These are phyloP conservation scores for Oryza glaberrima DNA, from an alignment of 176 grass and related monocot genomes.

Conservation along the genomic window DNA sequence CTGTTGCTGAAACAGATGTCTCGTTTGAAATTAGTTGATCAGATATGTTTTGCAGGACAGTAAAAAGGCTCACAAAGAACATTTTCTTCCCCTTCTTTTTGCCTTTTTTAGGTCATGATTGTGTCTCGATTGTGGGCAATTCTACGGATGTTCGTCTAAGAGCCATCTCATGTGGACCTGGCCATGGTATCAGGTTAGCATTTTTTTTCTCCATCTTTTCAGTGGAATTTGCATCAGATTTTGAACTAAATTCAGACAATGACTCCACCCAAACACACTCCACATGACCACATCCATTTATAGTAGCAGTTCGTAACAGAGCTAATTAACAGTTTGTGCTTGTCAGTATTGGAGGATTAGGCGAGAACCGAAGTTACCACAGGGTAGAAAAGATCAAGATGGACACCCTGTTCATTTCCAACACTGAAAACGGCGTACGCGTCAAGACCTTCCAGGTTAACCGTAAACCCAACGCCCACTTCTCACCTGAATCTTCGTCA, in stretches of 20 bases:
- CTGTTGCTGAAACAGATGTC: not conserved
- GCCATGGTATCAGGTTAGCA: conserved; percentile 83
- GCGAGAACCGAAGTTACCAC: conserved; percentile 38
- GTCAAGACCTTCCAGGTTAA: conserved; percentile 65
- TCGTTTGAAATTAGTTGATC: not conserved
- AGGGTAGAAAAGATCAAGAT: conserved; percentile 64
- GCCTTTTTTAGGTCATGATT: conserved; percentile 64
- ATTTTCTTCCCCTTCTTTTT: not conserved
- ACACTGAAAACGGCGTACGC: conserved; percentile 62
- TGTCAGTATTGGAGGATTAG: conserved; percentile 72
- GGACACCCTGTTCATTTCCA: conserved; percentile 60
- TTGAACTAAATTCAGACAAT: not conserved
- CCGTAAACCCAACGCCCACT: conserved; percentile 22
- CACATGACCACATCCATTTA: not conserved
- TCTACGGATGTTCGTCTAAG: conserved; percentile 61
- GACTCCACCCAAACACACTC: not conserved
- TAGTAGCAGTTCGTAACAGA: not conserved
- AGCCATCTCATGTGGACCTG: conserved; percentile 69
- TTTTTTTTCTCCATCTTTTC: not conserved
- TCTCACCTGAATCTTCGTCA: conserved; percentile 1
- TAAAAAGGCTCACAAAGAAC: too few species aligned
- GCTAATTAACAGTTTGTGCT: not conserved
- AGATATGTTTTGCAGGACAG: too few species aligned
- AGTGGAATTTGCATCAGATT: not conserved
- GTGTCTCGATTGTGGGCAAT: conserved; percentile 72